phyloP scores from a whole-genome alignment of 116 monocot species.

The Cymodocea nodosa region DNA sequence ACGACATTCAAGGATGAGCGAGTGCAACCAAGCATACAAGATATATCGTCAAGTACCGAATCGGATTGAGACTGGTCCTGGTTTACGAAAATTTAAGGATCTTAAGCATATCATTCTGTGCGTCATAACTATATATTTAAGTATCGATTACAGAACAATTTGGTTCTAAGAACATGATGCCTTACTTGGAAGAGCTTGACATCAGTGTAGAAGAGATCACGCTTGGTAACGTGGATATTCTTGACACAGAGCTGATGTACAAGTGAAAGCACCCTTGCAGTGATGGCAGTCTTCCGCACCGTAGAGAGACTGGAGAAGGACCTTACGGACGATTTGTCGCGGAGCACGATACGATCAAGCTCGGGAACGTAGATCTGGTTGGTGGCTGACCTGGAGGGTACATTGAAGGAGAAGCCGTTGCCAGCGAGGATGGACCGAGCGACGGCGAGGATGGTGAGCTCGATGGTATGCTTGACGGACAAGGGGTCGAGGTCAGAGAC shows the following conservation, averaged over 20 bases:
- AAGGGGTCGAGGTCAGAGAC: slow-evolving; percentile 60
- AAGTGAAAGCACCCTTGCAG: slow-evolving; percentile 65
- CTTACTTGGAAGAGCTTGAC: slow-evolving; percentile 70
- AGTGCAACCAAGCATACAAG: slow-evolving; percentile 96
- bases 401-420: slow-evolving; percentile 80
- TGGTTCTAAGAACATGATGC: no score
- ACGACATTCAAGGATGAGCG: slow-evolving; percentile 89
- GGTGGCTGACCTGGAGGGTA: slow-evolving; percentile 79
- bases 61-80: slow-evolving; percentile 88
- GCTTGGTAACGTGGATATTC: slow-evolving; percentile 94
- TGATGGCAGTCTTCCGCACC: slow-evolving; percentile 84
- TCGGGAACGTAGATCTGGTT: slow-evolving; percentile 91
- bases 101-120: no score
- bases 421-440: slow-evolving; percentile 64
- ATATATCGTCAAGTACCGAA: slow-evolving; percentile 87
- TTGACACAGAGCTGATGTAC: slow-evolving; percentile 63
- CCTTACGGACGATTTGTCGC: slow-evolving; percentile 49
- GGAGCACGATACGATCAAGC: slow-evolving; percentile 93
- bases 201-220: slow-evolving; percentile 98
- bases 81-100: neutral
- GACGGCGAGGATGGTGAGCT: slow-evolving; percentile 42
- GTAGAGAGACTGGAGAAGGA: slow-evolving; percentile 73
- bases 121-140: no score
- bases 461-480: slow-evolving; percentile 54
- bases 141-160: no score